Evolutionary conservation across 768 basidiomycete genomes (phyloP).

Genomic region (Rhodotorula kratochvilovae): DNA sequence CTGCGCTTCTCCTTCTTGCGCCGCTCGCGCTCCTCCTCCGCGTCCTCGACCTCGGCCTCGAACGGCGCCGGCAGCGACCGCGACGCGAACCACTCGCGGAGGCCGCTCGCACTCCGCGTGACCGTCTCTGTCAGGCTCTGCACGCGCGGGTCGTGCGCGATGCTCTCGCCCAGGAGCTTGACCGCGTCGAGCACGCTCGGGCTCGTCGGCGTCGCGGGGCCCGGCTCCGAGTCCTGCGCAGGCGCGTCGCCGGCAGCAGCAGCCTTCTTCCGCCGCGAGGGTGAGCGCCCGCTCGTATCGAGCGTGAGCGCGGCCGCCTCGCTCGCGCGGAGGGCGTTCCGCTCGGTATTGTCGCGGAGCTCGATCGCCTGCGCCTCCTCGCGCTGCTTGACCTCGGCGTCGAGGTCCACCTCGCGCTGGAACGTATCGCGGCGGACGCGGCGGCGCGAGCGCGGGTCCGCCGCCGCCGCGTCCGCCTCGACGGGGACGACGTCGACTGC

Average conservation of each 20-base stretch:
- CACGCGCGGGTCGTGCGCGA: conserved; percentile 17
- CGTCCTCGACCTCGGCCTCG: conserved; percentile 3
- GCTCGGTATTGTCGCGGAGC: conserved; percentile 2
- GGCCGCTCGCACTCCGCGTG: background rate
- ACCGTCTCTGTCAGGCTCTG: background rate
- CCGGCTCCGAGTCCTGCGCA: background rate
- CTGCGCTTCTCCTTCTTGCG: background rate
- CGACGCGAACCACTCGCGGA: conserved; percentile 17
- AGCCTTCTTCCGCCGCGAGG: background rate
- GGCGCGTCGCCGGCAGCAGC: background rate
- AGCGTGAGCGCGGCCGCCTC: background rate
- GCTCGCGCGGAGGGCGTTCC: background rate
- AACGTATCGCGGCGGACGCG: conserved; percentile 26
- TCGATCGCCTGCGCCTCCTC: conserved; percentile 11
- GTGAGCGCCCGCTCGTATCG: background rate
- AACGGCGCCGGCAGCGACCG: background rate
- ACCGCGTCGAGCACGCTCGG: conserved; percentile 25
- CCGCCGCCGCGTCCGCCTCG: background rate
- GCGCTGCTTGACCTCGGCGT: conserved; percentile 3
- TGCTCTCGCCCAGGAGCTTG: conserved; percentile 7
- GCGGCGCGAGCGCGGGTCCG: background rate
- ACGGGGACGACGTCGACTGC: background rate
- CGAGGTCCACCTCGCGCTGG: conserved; percentile 23
- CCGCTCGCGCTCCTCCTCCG: conserved; percentile 12
- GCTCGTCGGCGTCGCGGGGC: background rate